Base-by-base conservation (phyloP, 2,329 filamentous ascomycete species). In the Bipolaris oryzae region DNA sequence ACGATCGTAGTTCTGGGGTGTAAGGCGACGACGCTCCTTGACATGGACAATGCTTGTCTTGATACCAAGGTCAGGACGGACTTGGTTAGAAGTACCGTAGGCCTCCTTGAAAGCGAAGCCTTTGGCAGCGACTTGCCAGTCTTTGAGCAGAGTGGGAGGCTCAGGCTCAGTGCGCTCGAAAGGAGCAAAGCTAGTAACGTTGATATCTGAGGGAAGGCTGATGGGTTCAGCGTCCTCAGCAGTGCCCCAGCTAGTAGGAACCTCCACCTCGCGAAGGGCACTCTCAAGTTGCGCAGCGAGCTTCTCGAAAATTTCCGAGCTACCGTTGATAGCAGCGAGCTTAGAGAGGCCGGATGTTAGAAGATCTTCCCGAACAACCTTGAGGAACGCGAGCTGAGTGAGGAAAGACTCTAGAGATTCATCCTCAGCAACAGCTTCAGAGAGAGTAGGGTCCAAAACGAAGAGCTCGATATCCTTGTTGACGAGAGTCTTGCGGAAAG, bases 21-120 rank as follows among this genome's bases (percentile, higher is more conserved):
- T 99, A 53, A 99, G 85, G 62, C 95, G 88, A 60, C 95, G 91
- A 80, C 96, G 97, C 82, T 98, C 95, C 82, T 96, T 92, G 77
- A 99, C 93, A 52, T 87, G 89, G 51, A 97, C 89, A 39, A 92
- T 91, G 70, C 85, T 88, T 1, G 94, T 98, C 85, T 94, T 92
- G 72, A 91, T 87, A 9, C 89, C 80, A 52, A 96, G 82, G 71
- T 99, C 95, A 10, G 95, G 95, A 51, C 95, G 90, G 38, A 99
- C 86, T 50, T 81, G 80, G 62, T 82, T 82, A 71, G 86, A 81
- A 21, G 92, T 93, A 61, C 85, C 88, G 73, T 92, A 98, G 0
- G 92, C 94, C 78, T 99, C 95, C 82, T 96, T 96, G 85, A 99
- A 99, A 4, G 86, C 86, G 55, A 99, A 83, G 45, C 89, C 90